Percentiles rank a stretch among this genome's conserved stretches.
These are phyloP conservation scores for Ophiostoma piceae DNA, from an alignment of 2,329 filamentous ascomycete species.

Conservation along the genomic window DNA sequence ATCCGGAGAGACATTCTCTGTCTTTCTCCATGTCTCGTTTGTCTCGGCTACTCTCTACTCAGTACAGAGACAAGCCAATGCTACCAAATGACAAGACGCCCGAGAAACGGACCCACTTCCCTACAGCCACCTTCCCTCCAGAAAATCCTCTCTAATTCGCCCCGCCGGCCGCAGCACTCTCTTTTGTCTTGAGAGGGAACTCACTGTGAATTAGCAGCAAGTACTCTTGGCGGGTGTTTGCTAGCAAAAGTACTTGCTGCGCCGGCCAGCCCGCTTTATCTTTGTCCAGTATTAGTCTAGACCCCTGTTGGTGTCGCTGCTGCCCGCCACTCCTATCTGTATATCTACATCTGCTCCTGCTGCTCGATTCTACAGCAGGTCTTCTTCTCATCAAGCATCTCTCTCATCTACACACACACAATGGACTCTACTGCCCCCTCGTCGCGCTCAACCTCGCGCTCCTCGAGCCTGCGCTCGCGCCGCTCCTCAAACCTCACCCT, in stretches of 20 bases:
- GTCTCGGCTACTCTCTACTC: too few species aligned
- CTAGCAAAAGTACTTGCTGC: neutral
- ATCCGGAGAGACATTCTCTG: neutral
- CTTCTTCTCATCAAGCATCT: too few species aligned
- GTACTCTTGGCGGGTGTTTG: neutral
- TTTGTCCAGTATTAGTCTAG: neutral
- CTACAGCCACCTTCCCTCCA: neutral
- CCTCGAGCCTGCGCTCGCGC: slow-evolving; percentile 36
- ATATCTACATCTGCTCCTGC: neutral
- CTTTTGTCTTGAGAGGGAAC: neutral
- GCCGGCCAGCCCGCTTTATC: neutral
- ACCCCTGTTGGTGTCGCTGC: neutral
- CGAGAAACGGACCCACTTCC: neutral
- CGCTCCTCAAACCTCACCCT: slow-evolving; percentile 54
- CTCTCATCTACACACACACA: neutral
- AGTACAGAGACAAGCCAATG: neutral
- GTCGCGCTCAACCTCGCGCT: slow-evolving; percentile 27
- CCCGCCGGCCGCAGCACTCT: slow-evolving; percentile 10
- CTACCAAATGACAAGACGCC: neutral
- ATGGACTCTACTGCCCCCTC: slow-evolving; percentile 1
- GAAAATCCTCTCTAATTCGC: slow-evolving; percentile 5
- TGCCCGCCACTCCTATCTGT: neutral
- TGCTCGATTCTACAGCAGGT: neutral
- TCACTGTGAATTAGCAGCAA: neutral
- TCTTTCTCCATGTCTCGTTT: too few species aligned